Conservation (phyloP, 805 yeast species). For the Myxozyma melibiosi region DNA sequence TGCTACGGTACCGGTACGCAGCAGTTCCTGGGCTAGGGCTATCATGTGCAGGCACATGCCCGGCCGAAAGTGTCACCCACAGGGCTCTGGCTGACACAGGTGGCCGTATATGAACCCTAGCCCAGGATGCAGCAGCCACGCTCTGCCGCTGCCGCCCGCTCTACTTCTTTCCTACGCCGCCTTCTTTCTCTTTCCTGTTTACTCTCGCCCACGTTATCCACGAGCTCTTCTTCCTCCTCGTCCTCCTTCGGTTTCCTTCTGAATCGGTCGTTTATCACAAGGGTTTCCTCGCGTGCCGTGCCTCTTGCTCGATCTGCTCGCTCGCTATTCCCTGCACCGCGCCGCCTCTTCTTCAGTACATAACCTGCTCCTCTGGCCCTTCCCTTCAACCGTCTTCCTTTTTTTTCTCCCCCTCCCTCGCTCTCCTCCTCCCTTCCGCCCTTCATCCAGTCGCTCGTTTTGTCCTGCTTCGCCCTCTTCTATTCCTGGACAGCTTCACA, state of each 20-base stretch:
- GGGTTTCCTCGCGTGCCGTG: not conserved
- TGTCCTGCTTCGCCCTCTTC: not conserved
- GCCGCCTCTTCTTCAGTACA: not conserved
- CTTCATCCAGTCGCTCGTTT: not conserved
- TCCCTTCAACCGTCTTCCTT: not conserved
- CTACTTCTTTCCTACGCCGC: constrained; percentile 8
- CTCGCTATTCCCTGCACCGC: not conserved
- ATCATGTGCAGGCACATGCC: constrained; percentile 12
- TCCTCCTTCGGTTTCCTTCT: too few species aligned
- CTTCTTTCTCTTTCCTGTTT: not conserved
- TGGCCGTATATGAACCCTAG: not conserved
- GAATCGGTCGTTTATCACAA: not conserved
- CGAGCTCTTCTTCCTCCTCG: not conserved
- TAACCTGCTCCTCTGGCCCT: not conserved
- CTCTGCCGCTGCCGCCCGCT: constrained; percentile 13
- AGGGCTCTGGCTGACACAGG: not conserved
- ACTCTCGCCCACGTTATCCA: not conserved
- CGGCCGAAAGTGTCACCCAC: constrained; percentile 1
- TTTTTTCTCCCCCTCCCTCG: not conserved
- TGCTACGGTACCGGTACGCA: constrained; percentile 11
- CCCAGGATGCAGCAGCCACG: constrained; percentile 1
- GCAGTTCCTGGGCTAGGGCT: constrained; percentile 10
- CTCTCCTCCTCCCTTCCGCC: not conserved
- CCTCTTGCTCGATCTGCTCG: not conserved
- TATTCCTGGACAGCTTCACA: too few species aligned